Evolutionary conservation across 1,284 basidiomycete genomes (phyloP), one percentile per base, ranked within the genome.

Genomic region (Inonotus hispidus): DNA sequence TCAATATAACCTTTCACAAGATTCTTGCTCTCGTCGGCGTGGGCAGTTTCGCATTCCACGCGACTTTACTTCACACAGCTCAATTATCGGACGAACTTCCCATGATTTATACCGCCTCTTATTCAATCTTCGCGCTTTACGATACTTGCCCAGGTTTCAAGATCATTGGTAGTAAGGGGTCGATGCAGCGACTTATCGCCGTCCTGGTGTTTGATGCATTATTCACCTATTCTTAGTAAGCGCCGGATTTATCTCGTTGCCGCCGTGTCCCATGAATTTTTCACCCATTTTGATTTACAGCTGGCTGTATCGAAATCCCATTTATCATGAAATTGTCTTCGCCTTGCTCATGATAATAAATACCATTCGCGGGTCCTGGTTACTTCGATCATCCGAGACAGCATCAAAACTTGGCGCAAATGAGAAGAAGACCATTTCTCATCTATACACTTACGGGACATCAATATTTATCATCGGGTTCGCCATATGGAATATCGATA

Each of bases 1-100:
- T 46, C 11, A 25, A 54, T 37, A 1, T 1, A 8, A 16, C 6
- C 19, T 25, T 25, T 54, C 21, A n/a, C 29, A 45, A 88, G 85
- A 83, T 82, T 8, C 77, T 87, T 57, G 81, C 75, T 23, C 70
- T 87, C 11, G 79, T 87, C 49, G 85, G 84, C 25, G 61, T 86
- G 7, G 86, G 86, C 16, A 85, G 83, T 68, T 82, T 85, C 66
- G 79, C 82, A 46, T 88, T 88, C 69, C 86, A 88, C 65, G 85
- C 84, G 1, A 87, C 85, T 0, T 73, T 88, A n/a, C 73, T 81
- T n/a, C 87, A 81, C 66, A 76, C 82, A 64, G 84, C 85, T 0
- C 85, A 88, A 66, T 79, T 88, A 45, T 83, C 83, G 4, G 86
- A 88, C 65, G 86, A 88, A 68, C 73, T 88, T 2, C 86, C 85